Evolutionary conservation across 331 rosid species (phyloP), one percentile per base, ranked within the genome.

Genomic region (Pyrus hybrid): DNA sequence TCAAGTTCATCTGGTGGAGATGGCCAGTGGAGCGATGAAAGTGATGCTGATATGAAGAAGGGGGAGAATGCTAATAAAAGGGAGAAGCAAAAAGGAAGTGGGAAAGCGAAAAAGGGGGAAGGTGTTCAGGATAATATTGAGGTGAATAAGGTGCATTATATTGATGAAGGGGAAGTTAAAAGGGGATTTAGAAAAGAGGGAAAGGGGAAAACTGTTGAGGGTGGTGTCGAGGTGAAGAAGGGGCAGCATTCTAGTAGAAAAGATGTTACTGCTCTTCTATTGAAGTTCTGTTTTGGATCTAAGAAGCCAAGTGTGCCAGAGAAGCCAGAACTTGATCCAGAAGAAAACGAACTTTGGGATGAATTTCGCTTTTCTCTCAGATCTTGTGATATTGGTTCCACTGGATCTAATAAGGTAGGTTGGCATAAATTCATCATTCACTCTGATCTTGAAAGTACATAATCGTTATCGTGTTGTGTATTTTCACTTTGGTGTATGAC

Each of bases 291-390:
- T 18, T 77, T 76, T 69, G 73, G 45, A 53, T 11, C 7, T 17
- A 26, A 49, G 79, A 76, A 71, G 47, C 20, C 82, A 25, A 13
- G 14, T 22, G 56, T 65, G 43, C 68, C 30, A 2, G 78, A 79
- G 77, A 79, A 65, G 63, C 72, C 80, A 7, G 81, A 72, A 2
- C 14, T 13, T 0, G 86, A 83, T 45, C 68, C 62, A 22, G 87
- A 84, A 74, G 8, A 68, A 47, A 85, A 84, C 41, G 22, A 6
- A 6, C 79, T 86, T 23, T 88, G 85, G 86, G 79, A 67, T 13
- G 81, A 83, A 70, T 11, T 68, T 61, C 72, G 77, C 5, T 63
- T 68, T 49, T 23, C 45, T 61, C 71, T 76, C 20, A 57, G 49
- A 68, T 74, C 70, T 68, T 13, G 49, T 14, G 82, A 74, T 68